Percentiles rank a stretch among this genome's conserved stretches.
phyloP scores from a whole-genome alignment of 108 stramenopile genomes.

The Cyclotella distinguenda region DNA sequence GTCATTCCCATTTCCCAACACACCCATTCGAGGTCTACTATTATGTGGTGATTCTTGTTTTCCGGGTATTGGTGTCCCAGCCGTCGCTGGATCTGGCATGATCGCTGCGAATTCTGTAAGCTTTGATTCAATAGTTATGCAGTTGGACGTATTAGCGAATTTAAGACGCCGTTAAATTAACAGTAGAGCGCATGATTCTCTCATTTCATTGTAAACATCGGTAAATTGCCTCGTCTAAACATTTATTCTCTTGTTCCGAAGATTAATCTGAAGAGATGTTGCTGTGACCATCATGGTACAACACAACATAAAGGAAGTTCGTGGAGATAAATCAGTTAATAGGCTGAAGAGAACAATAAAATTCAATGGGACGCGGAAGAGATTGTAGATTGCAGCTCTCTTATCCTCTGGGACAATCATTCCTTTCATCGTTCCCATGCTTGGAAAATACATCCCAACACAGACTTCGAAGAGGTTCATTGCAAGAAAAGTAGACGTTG shows the following conservation, averaged over 20 bases:
- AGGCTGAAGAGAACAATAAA: slow-evolving; percentile 91
- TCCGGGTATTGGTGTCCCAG: slow-evolving; percentile 91
- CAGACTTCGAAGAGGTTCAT: slow-evolving; percentile 95
- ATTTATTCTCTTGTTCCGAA: slow-evolving; percentile 33
- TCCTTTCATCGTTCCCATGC: slow-evolving; percentile 93
- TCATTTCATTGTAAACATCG: too few species aligned
- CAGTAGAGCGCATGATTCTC: too few species aligned
- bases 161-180: too few species aligned
- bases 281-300: slow-evolving; percentile 68
- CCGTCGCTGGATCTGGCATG: slow-evolving; percentile 88
- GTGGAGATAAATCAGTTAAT: slow-evolving; percentile 75
- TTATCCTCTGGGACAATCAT: slow-evolving; percentile 92
- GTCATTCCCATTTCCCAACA: slow-evolving; percentile 73
- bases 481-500: slow-evolving; percentile 70
- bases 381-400: slow-evolving; percentile 94
- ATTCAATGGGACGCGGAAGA: slow-evolving; percentile 92
- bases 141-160: slow-evolving; percentile 55
- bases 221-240: not conserved
- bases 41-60: slow-evolving; percentile 81
- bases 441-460: slow-evolving; percentile 96
- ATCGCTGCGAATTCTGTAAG: slow-evolving; percentile 77
- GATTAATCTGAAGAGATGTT: slow-evolving; percentile 53
- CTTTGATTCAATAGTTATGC: slow-evolving; percentile 54
- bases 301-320: slow-evolving; percentile 61
- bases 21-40: slow-evolving; percentile 61